phyloP scores from a whole-genome alignment of 345 rosid genomes.

The Erucastrum elatum region DNA sequence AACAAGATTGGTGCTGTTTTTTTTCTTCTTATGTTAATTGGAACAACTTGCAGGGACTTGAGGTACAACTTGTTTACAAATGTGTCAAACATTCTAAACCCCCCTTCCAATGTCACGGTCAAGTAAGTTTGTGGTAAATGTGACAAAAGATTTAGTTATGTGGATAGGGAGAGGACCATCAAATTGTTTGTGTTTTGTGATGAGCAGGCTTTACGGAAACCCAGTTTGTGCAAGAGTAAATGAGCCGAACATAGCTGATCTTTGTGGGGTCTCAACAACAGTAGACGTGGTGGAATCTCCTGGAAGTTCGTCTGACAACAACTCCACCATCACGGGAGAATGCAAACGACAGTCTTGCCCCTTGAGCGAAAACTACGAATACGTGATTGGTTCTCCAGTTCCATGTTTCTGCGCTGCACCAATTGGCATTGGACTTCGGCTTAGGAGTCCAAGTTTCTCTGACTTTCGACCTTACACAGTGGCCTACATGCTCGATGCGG shows the following conservation, averaged over 20 bases:
- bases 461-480: constrained; percentile 46
- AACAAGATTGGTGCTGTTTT: background rate
- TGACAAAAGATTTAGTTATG: too few relatives aligned
- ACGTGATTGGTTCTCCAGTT: constrained; percentile 41
- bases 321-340: constrained; percentile 1
- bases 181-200: constrained; percentile 4
- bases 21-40: background rate
- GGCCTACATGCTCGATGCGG: constrained; percentile 26
- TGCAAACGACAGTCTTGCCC: constrained; percentile 53
- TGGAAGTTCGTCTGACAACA: constrained; percentile 21
- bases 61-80: constrained; percentile 50
- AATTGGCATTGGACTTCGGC: constrained; percentile 42
- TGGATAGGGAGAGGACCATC: background rate
- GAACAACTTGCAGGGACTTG: constrained; percentile 50
- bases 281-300: constrained; percentile 35
- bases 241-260: constrained; percentile 35
- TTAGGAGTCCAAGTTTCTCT: constrained; percentile 55
- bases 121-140: constrained; percentile 38
- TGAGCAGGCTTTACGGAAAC: constrained; percentile 61
- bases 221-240: constrained; percentile 51
- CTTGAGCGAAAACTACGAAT: constrained; percentile 21
- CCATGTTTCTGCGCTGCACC: constrained; percentile 64
- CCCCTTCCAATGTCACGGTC: constrained; percentile 55
- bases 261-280: constrained; percentile 41
- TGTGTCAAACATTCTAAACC: constrained; percentile 44